These are phyloP conservation scores for Malus hybrid DNA, from an alignment of 331 rosid species.

Conservation along the genomic window DNA sequence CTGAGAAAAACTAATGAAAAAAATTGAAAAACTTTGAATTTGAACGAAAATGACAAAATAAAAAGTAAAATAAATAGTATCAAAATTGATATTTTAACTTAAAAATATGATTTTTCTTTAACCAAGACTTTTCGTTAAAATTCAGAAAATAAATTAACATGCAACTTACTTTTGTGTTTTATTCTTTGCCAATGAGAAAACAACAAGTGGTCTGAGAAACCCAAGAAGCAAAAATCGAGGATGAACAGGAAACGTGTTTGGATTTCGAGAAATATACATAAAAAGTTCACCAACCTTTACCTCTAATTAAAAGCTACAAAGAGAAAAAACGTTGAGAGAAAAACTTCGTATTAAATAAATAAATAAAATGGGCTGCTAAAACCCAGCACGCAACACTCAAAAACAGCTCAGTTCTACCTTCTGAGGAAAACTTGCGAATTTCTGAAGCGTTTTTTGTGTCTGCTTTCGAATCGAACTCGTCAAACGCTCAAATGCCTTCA, in stretches of 20 bases:
- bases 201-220: background rate
- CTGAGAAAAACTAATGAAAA: no score
- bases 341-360: background rate
- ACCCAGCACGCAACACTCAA: background rate
- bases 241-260: background rate
- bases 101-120: no score
- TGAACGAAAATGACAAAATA: no score
- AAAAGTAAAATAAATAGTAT: no score
- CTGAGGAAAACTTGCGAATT: background rate
- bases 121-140: no score
- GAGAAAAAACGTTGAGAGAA: background rate
- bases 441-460: background rate
- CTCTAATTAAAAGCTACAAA: background rate
- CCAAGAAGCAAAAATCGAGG: background rate
- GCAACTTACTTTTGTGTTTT: background rate
- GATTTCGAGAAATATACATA: background rate
- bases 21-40: rapidly evolving
- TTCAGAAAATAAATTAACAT: background rate
- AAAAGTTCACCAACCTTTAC: slow-evolving; percentile 12
- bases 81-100: no score
- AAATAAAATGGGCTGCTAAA: background rate
- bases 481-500: slow-evolving; percentile 4
- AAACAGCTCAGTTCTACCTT: background rate
- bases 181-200: background rate
- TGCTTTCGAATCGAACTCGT: background rate